Percentiles rank a stretch among this genome's conserved stretches.
phyloP scores from a whole-genome alignment of 768 basidiomycete genomes.

The Leccinellum albellum region DNA sequence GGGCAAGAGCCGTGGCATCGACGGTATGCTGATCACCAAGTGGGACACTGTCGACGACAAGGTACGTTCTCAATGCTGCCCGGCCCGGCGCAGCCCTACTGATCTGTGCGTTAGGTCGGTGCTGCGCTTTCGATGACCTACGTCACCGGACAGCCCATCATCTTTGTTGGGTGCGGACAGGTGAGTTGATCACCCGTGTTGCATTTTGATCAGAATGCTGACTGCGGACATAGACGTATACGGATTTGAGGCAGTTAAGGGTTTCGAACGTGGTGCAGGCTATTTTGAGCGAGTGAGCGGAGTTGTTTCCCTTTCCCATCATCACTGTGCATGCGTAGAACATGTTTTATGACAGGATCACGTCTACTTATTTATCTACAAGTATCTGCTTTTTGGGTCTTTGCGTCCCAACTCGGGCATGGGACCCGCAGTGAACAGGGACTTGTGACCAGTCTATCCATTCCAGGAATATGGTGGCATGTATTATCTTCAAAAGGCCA shows the following conservation, averaged over 20 bases:
- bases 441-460: neutral
- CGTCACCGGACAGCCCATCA: constrained; percentile 96
- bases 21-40: constrained; percentile 97
- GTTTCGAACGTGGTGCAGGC: constrained; percentile 94
- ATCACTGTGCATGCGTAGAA: neutral
- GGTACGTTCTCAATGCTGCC: constrained; percentile 39
- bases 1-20: constrained; percentile 84
- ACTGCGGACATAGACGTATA: constrained; percentile 70
- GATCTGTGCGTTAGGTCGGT: constrained; percentile 63
- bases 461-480: neutral
- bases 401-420: neutral
- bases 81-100: neutral
- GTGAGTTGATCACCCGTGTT: constrained; percentile 39
- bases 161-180: constrained; percentile 98
- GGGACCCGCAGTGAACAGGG: too few relatives aligned
- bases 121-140: constrained; percentile 99
- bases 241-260: constrained; percentile 85
- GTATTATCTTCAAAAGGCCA: neutral
- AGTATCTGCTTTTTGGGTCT: neutral
- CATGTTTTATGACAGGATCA: neutral
- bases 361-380: neutral
- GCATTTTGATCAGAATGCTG: constrained; percentile 3
- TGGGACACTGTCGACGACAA: constrained; percentile 99
- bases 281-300: constrained; percentile 56
- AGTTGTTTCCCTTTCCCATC: neutral